Evolutionary conservation across 495 filamentous ascomycete species (phyloP), one percentile per base, ranked within the genome.

Genomic region (Lasiosphaeria hispida): DNA sequence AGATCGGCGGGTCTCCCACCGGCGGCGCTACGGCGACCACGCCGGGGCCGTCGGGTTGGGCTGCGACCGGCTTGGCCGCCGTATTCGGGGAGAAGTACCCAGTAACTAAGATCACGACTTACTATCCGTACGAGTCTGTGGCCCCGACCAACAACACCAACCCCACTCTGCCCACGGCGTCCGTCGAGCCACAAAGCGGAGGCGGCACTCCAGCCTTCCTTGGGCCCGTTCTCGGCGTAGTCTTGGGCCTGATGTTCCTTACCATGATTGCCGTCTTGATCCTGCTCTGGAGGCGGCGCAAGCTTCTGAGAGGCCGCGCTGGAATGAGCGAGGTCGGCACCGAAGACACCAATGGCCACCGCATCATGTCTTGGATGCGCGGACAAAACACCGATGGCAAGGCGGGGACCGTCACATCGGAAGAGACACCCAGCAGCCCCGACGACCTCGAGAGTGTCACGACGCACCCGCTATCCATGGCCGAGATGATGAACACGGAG

Each of bases 181-280:
- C 51, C 2, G 39, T 8, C n/a, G 33, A 17, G n/a, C 30, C 51
- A 14, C 55, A 55, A 13, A 50, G 59, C 4, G 64, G 67, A 35
- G 61, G 69, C n/a, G 75, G 81, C 4, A 73, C 84, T 10, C 86
- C 86, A 4, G 67, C 65, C 0, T 90, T 83, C 73, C 74, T 87
- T 1, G 81, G 77, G 0, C 84, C 86, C 1, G 80, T 90, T 2
- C 75, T 91, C 14, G 88, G 86, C 4, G 84, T 87, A 4, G 77
- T 90, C 1, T 71, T 86, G 1, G 86, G 86, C 8, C 72, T 90
- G 1, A 65, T 87, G 35, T 73, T 85, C 49, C 55, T 89, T 15
- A 78, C 79, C 15, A 78, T 78, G 17, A 63, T 83, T 5, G 72
- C 75, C 18, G 76, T 81, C 4, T 69, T 71, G 13, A 75, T 84